These are phyloP conservation scores for Phoma herbarum DNA, from an alignment of 2,329 filamentous ascomycete species.

Conservation along the genomic window DNA sequence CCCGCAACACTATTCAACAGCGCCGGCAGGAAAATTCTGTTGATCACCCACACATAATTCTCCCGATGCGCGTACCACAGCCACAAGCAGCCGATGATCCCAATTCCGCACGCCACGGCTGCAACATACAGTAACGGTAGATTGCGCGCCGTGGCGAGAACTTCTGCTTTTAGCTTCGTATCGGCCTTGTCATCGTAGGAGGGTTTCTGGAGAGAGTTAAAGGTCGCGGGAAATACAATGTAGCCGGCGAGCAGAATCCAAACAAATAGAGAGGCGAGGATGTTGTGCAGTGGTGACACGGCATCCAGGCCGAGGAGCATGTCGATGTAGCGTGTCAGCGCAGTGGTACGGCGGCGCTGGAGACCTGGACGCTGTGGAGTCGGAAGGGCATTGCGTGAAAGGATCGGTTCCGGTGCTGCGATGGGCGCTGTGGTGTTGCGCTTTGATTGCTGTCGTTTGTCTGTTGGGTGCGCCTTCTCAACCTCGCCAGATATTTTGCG, in stretches of 20 bases:
- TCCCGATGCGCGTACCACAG: conserved; percentile 57
- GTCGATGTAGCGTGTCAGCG: conserved; percentile 42
- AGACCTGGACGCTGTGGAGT: conserved; percentile 27
- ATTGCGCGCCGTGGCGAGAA: conserved; percentile 47
- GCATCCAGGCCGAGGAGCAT: conserved; percentile 60
- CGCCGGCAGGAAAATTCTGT: conserved; percentile 59
- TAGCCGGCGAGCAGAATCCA: conserved; percentile 64
- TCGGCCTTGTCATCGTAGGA: conserved; percentile 37
- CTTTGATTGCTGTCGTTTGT: background rate
- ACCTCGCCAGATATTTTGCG: background rate
- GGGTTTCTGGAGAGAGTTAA: conserved; percentile 55
- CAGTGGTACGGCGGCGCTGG: conserved; percentile 39
- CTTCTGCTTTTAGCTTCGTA: conserved; percentile 31
- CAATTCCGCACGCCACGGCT: conserved; percentile 55
- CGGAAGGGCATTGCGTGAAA: background rate
- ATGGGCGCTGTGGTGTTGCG: background rate
- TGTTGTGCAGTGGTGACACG: conserved; percentile 59
- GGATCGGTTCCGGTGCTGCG: background rate
- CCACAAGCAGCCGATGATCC: conserved; percentile 53
- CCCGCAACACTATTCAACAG: conserved; percentile 60
- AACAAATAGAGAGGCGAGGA: conserved; percentile 56
- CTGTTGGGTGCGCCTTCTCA: background rate
- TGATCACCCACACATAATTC: conserved; percentile 65
- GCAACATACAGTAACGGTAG: conserved; percentile 57
- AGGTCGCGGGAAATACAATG: conserved; percentile 62